phyloP scores from a whole-genome alignment of 2,329 filamentous ascomycete species.

The Eurotiales sp. region DNA sequence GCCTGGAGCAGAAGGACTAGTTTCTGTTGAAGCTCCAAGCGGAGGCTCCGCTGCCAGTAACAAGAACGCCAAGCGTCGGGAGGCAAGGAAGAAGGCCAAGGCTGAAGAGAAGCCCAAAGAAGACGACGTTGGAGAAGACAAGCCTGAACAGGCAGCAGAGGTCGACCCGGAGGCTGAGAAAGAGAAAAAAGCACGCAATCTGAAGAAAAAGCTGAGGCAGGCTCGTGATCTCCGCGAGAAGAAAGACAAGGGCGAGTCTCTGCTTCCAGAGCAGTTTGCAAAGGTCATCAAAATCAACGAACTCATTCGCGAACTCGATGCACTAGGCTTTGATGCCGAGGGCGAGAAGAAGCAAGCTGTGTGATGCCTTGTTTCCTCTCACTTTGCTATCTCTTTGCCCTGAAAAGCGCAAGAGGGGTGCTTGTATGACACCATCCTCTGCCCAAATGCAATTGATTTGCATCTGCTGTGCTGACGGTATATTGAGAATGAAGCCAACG shows the following conservation, averaged over 20 bases:
- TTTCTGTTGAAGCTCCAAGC: slow-evolving; percentile 49
- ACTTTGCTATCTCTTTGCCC: background rate
- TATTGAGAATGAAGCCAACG: too few species aligned
- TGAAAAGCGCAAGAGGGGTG: too few species aligned
- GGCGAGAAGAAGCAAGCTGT: slow-evolving; percentile 53
- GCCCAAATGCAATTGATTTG: too few species aligned
- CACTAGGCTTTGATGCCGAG: slow-evolving; percentile 76
- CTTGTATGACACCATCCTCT: too few species aligned
- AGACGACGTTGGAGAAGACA: slow-evolving; percentile 26
- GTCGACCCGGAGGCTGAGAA: slow-evolving; percentile 69
- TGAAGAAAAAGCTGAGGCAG: slow-evolving; percentile 93
- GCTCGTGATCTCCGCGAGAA: slow-evolving; percentile 86
- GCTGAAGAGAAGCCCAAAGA: slow-evolving; percentile 22
- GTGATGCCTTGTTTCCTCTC: background rate
- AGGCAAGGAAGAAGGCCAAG: slow-evolving; percentile 61
- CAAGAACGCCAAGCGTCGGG: slow-evolving; percentile 81
- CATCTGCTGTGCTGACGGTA: too few species aligned
- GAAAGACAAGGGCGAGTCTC: slow-evolving; percentile 76
- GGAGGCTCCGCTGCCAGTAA: slow-evolving; percentile 55
- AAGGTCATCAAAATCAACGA: slow-evolving; percentile 98
- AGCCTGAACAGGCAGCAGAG: background rate
- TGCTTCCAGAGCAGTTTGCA: slow-evolving; percentile 91
- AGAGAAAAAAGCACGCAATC: slow-evolving; percentile 86
- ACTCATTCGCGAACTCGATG: slow-evolving; percentile 80
- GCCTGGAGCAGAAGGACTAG: slow-evolving; percentile 65